Base-by-base conservation (phyloP, 805 yeast genomes). In the Kodamaea kaohsiungensis region DNA sequence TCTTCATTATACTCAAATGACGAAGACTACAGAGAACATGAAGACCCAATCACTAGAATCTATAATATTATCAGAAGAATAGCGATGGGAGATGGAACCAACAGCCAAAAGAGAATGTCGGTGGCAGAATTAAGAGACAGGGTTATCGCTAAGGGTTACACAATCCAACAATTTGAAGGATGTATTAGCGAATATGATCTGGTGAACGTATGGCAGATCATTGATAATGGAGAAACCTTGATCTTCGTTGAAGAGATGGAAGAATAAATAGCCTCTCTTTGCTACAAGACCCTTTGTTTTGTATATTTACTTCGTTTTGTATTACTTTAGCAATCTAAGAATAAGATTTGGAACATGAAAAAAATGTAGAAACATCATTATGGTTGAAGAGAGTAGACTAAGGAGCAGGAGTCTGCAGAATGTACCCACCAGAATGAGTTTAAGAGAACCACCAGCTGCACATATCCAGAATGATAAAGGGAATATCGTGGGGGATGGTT, bases 121-220 rank as follows among this genome's bases (percentile, higher is more conserved):
- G 70, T 82, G 80, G 75, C 67, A 48, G 78, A 70, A 10, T 77
- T 92, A 56, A 81, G 81, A 58, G 84, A 84, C 57, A 77, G 88
- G 3, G 84, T 88, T 33, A 74, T 90, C 42, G 87, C 89, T 37
- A 87, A 88, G 71, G 97, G 97, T 3, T 93, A 82, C 71, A 91
- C 96, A 0, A 86, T 86, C 63, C 82, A 85, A 58, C 91, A 91
- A 66, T 81, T 93, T 59, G 82, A 79, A 52, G 87, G 83, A 54
- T 89, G 96, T 78, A 76, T 93, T 46, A 76, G 77, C 45, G 92
- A 89, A 67, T 93, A 93, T 69, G 80, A 83, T 37, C 78, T 78
- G 33, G 76, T 89, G 56, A 85, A 85, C 45, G 82, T 92, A 33
- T 89, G 96, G 92, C 88, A 88, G 65, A 75, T 81, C 46, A 78